phyloP scores from a whole-genome alignment of 768 basidiomycete species.

The Hericium alpestre region DNA sequence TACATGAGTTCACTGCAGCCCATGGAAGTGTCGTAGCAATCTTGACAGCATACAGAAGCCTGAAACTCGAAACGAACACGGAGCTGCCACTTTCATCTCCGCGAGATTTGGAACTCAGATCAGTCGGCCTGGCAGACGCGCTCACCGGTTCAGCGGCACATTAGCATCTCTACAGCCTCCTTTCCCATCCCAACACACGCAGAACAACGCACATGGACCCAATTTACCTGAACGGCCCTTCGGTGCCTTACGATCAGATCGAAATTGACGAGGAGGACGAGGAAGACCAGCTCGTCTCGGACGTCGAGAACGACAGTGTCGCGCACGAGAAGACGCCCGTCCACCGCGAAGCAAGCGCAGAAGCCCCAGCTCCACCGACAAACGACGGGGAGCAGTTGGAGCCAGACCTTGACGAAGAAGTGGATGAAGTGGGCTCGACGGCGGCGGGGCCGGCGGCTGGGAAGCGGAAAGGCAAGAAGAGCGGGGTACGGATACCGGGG shows the following conservation, averaged over 20 bases:
- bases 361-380: background rate
- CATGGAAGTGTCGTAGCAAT: too few species aligned
- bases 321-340: background rate
- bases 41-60: too few species aligned
- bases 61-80: too few species aligned
- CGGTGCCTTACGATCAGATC: constrained; percentile 8
- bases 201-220: constrained; percentile 8
- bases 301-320: constrained; percentile 7
- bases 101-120: too few species aligned
- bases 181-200: too few species aligned
- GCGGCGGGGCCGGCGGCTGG: constrained; percentile 1
- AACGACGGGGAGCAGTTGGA: constrained; percentile 12
- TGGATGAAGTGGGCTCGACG: background rate
- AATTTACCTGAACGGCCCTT: constrained; percentile 11
- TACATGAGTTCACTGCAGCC: too few species aligned
- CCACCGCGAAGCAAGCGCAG: background rate
- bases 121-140: too few species aligned
- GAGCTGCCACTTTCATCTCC: too few species aligned
- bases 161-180: too few species aligned
- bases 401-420: constrained; percentile 12
- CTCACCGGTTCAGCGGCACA: too few species aligned
- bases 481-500: constrained; percentile 11
- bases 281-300: constrained; percentile 14
- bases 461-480: constrained; percentile 7
- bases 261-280: constrained; percentile 14